Evolutionary conservation across 2,329 filamentous ascomycete species (phyloP), one percentile per base, ranked within the genome.

Genomic region (Fusarium neocosmosporiellum): DNA sequence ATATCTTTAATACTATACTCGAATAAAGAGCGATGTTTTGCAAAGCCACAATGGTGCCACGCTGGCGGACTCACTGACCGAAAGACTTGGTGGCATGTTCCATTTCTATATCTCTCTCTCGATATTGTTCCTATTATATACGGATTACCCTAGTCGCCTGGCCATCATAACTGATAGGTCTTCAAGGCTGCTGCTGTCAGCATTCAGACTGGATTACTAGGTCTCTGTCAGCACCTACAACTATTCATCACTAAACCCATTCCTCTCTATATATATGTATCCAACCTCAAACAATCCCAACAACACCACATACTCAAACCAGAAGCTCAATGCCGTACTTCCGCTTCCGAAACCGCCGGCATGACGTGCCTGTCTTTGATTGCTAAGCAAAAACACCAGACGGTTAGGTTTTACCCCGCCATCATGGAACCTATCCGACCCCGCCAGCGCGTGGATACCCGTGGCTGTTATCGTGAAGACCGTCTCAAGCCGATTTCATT

Each of bases 391-490:
- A 29, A 53, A 69, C 63, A 67, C 62, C 59, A 57, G 63, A 61
- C 50, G 48, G 58, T 60, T 39, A 31, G 43, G 37, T 63, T 50
- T 64, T 71, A 77, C 76, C 76, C 76, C 76, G 74, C 76, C 74
- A 78, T 78, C 72, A 75, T 76, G 67, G 68, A 60, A 61, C 33
- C 55, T 54, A 24, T 61, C 66, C 46, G 46, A 59, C 66, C 62
- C 57, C 72, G 63, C 71, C 60, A 53, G 43, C n/a, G 34, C 58
- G 39, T 63, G 29, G 43, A 57, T 59, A 63, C 46, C 53, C 58
- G 59, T 65, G 34, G 67, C 67, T 39, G 62, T 48, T 36, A 54
- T 43, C 46, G 31, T 59, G 7, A 34, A 57, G 48, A 43, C 60
- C 46, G 18, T 11, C 27, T 63, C 34, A 22, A 63, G 16, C 33